Evolutionary conservation across 2,329 filamentous ascomycete genomes (phyloP).

Genomic region (Aspergillus fructus): DNA sequence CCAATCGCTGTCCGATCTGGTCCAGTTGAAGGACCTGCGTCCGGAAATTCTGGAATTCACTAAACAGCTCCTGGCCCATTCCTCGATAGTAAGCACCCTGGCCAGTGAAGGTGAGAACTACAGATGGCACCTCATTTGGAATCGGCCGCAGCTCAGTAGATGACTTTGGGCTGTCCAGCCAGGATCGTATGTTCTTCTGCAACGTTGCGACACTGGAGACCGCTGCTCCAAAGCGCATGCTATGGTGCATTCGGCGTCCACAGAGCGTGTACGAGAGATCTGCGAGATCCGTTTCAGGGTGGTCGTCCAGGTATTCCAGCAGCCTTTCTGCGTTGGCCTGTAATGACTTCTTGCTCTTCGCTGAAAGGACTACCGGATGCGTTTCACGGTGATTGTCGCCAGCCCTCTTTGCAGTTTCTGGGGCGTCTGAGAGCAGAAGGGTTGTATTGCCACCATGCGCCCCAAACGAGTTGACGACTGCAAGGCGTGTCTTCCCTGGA

Average conservation of each 20-base stretch:
- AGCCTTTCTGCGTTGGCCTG: constrained; percentile 55
- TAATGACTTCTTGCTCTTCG: constrained; percentile 50
- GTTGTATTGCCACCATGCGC: constrained; percentile 70
- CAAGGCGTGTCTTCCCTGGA: constrained; percentile 28
- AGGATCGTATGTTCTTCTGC: constrained; percentile 22
- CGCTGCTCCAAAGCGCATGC: constrained; percentile 6
- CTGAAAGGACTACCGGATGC: constrained; percentile 58
- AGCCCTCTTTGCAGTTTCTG: constrained; percentile 46
- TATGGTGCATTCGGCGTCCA: constrained; percentile 48
- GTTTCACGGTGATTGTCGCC: constrained; percentile 47
- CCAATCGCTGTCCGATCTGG: constrained; percentile 17
- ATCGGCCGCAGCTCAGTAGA: constrained; percentile 55
- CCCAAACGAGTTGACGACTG: constrained; percentile 64
- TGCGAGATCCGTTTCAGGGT: constrained; percentile 46
- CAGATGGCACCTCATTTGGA: constrained; percentile 9
- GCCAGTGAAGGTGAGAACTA: constrained; percentile 13
- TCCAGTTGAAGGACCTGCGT: constrained; percentile 24
- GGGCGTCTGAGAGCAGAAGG: constrained; percentile 60
- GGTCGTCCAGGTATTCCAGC: constrained; percentile 34
- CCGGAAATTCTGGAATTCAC: constrained; percentile 18
- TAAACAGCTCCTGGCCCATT: constrained; percentile 27
- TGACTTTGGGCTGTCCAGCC: too few species aligned
- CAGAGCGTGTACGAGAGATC: constrained; percentile 65
- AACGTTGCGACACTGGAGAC: neutral
- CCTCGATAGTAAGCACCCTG: constrained; percentile 11